These are phyloP conservation scores for Cladorrhinum samala DNA, from an alignment of 495 filamentous ascomycete species.

Conservation along the genomic window DNA sequence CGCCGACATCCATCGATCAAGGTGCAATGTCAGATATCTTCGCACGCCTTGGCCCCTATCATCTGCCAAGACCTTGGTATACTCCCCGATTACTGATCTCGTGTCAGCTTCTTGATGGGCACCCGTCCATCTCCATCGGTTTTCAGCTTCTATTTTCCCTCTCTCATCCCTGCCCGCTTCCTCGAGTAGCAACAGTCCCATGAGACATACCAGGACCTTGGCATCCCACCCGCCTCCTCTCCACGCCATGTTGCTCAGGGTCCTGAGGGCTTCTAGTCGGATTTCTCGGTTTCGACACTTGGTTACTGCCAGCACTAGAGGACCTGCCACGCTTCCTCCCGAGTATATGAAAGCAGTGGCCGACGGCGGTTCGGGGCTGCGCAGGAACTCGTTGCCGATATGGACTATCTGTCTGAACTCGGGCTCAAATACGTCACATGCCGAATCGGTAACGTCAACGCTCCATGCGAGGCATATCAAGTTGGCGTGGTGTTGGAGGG, in stretches of 20 bases:
- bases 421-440: neutral
- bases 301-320: neutral
- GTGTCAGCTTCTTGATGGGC: neutral
- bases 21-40: neutral
- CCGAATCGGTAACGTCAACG: neutral
- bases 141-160: neutral
- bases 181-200: neutral
- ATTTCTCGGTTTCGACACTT: neutral
- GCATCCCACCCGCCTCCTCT: slow-evolving; percentile 3
- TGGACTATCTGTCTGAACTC: neutral
- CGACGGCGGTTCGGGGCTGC: neutral
- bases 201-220: neutral
- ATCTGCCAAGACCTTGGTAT: neutral
- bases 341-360: neutral
- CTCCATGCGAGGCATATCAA: neutral
- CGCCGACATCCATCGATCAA: neutral
- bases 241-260: slow-evolving; percentile 1
- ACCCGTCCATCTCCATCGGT: slow-evolving; percentile 3
- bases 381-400: neutral
- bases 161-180: neutral
- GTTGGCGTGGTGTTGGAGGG: neutral
- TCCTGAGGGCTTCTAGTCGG: neutral
- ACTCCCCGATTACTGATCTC: neutral
- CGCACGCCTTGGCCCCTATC: neutral
- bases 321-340: neutral